Percentiles rank a stretch among this genome's conserved stretches.
These are phyloP conservation scores for Eremochloa ophiuroides DNA, from an alignment of 176 grass and related monocot genomes.

Conservation along the genomic window DNA sequence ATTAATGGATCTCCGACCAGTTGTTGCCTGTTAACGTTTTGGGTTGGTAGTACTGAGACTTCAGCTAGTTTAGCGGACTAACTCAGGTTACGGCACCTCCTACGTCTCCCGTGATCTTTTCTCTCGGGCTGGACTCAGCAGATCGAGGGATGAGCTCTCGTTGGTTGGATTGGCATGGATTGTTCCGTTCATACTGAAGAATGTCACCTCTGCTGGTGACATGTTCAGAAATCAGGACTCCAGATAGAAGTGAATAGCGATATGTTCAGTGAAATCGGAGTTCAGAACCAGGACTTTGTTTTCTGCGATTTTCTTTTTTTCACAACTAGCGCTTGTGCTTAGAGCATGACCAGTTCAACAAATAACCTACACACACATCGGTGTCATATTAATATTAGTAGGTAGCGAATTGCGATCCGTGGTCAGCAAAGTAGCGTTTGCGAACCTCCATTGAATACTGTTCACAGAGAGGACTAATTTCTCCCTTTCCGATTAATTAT, in stretches of 20 bases:
- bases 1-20: background rate
- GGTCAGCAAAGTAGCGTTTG: background rate
- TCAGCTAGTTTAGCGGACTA: background rate
- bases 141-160: background rate
- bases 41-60: background rate
- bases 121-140: background rate
- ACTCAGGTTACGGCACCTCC: background rate
- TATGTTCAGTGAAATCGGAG: background rate
- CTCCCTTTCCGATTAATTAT: background rate
- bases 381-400: background rate
- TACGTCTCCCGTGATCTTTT: background rate
- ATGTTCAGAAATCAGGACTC: too few relatives aligned
- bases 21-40: background rate
- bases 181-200: constrained; percentile 25
- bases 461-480: background rate
- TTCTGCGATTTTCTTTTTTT: background rate
- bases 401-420: background rate
- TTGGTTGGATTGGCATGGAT: background rate
- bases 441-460: background rate
- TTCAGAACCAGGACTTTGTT: background rate
- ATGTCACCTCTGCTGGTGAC: background rate
- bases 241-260: background rate
- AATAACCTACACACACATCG: background rate
- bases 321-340: background rate
- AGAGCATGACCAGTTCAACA: background rate